A percentile compares a stretch with the other conserved stretches of the same genome.
Conservation (phyloP, 768 basidiomycete species). For the Rhodosporidiobolus sp. region DNA sequence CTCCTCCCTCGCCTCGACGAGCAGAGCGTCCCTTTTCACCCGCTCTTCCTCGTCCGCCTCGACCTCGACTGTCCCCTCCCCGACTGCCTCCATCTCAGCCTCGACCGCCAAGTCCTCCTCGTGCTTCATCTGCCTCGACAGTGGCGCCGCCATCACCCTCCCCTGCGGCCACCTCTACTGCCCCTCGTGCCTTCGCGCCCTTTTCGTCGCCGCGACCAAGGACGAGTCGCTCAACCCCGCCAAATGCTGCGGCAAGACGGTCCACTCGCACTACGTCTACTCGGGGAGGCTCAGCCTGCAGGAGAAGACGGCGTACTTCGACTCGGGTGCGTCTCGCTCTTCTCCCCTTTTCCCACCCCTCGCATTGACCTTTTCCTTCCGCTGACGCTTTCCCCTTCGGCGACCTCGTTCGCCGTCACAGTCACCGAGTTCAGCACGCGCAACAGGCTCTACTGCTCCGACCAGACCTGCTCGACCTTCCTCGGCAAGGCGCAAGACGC, state of each 20-base stretch:
- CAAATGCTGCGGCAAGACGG: neutral
- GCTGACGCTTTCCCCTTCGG: no score
- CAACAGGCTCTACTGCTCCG: conserved; percentile 10
- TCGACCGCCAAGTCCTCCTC: neutral
- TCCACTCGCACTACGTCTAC: neutral
- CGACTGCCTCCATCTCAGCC: neutral
- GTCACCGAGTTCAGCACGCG: neutral
- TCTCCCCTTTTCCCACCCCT: no score
- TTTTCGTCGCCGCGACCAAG: conserved; percentile 2
- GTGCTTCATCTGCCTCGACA: neutral
- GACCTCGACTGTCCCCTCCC: neutral
- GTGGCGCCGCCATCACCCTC: neutral
- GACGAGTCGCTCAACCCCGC: conserved; percentile 4
- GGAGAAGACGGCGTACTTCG: neutral
- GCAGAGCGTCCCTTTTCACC: no score
- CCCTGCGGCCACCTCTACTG: conserved; percentile 4
- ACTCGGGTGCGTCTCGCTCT: no score
- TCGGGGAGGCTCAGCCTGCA: no score
- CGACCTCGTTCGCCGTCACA: no score
- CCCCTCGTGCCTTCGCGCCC: neutral
- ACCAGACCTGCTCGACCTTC: neutral
- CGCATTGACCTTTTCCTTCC: no score
- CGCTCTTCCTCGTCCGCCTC: no score
- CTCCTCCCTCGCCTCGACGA: neutral
- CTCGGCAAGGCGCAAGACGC: neutral